phyloP scores from a whole-genome alignment of 1,284 basidiomycete species.

The Volvariella volvacea region DNA sequence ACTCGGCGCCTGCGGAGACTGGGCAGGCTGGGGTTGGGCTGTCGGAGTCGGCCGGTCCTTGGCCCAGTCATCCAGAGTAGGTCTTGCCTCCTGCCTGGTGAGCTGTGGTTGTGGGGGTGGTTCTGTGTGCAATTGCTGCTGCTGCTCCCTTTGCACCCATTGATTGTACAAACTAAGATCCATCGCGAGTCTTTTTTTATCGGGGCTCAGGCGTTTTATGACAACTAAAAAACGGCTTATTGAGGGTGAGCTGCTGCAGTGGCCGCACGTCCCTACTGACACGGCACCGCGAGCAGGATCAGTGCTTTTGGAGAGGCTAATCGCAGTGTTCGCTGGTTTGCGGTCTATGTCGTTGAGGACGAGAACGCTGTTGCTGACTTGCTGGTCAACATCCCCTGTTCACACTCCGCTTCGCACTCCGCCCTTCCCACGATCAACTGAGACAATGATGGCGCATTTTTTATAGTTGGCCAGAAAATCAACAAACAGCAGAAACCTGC shows the following conservation, averaged over 20 bases:
- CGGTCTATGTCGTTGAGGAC: conserved; percentile 19
- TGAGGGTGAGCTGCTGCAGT: conserved; percentile 31
- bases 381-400: conserved; percentile 17
- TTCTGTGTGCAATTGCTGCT: conserved; percentile 24
- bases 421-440: conserved; percentile 27
- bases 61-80: conserved; percentile 27
- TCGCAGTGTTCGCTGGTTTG: conserved; percentile 16
- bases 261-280: conserved; percentile 26
- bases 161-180: conserved; percentile 40
- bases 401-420: conserved; percentile 24
- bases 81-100: conserved; percentile 11
- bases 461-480: conserved; percentile 17
- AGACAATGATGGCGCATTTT: conserved; percentile 18
- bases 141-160: conserved; percentile 45
- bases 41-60: conserved; percentile 27
- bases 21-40: conserved; percentile 12
- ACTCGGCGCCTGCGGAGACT: conserved; percentile 15
- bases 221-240: conserved; percentile 50
- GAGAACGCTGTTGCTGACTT: conserved; percentile 9
- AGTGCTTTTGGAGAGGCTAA: conserved; percentile 22
- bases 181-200: conserved; percentile 28
- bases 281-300: conserved; percentile 24
- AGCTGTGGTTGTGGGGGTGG: conserved; percentile 1
- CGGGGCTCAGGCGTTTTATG: conserved; percentile 37
- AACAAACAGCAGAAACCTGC: conserved; percentile 14